A percentile compares a stretch with the other conserved stretches of the same genome.
Conservation (phyloP, 257 asterid species). For the Gentiana macrophylla region DNA sequence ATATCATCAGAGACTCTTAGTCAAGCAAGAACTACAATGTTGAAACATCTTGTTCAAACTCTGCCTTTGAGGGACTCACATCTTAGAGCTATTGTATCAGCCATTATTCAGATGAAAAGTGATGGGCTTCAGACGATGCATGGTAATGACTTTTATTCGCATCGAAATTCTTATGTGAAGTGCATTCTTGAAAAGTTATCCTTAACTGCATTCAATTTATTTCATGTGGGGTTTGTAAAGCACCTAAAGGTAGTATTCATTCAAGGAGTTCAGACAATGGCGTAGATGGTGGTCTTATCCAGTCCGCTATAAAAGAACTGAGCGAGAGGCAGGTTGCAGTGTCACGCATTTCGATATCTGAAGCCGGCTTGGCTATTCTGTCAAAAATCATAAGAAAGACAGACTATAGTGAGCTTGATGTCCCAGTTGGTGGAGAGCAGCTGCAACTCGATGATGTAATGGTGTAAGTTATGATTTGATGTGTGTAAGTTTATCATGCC, state of each 20-base stretch:
- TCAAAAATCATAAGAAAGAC: constrained; percentile 23
- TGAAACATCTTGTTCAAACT: constrained; percentile 39
- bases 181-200: constrained; percentile 6
- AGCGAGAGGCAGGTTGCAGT: constrained; percentile 36
- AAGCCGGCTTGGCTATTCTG: constrained; percentile 37
- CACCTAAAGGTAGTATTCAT: constrained; percentile 14
- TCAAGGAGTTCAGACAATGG: constrained; percentile 11
- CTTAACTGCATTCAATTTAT: constrained; percentile 15
- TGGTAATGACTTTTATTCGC: constrained; percentile 20
- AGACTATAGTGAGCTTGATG: constrained; percentile 20
- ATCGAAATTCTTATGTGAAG: constrained; percentile 12
- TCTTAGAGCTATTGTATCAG: constrained; percentile 41
- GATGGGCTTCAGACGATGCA: constrained; percentile 23
- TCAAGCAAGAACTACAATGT: constrained; percentile 32
- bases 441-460: constrained; percentile 14
- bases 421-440: constrained; percentile 13
- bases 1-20: constrained; percentile 39
- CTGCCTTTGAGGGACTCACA: constrained; percentile 58
- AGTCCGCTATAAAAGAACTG: constrained; percentile 32
- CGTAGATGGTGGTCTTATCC: constrained; percentile 28
- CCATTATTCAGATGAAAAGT: constrained; percentile 53
- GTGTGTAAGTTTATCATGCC: background rate
- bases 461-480: constrained; percentile 24
- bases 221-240: constrained; percentile 9
- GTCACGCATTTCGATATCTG: constrained; percentile 32